Base-by-base conservation (phyloP, 768 basidiomycete genomes). In the Pisolithus marmoratus region DNA sequence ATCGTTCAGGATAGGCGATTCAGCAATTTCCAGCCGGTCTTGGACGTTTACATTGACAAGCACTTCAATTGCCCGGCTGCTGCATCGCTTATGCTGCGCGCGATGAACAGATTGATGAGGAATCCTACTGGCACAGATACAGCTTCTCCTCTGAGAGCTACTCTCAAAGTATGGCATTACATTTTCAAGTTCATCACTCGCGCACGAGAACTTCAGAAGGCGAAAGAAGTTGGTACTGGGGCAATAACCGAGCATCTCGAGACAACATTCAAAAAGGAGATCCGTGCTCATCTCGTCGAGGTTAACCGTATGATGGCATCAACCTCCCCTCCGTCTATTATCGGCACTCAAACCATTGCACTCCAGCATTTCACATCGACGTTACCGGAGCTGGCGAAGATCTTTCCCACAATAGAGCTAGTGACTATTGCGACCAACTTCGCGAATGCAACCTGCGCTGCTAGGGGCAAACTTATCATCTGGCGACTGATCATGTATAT, bases 131-230 rank as follows among this genome's bases (percentile, higher is more conserved):
- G 82, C 20, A 70, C 74, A 8, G 88, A 90, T 22, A 82, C 79
- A 3, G 92, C 88, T 0, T 84, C 87, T 17, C 79, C 82, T 5
- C 77, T 97, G 50, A 84, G 94, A 31, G 84, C 91, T 11, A 89
- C 94, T 15, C 74, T 98, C 54, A 97, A 97, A 67, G 95, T 97
- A 27, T 95, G 93, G 93, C 88, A 93, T 62, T 92, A 94, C 63
- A 84, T 98, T 59, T 91, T 97, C 81, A 90, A 90, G 65, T 91
- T 98, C 69, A 88, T 96, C 61, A 83, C 89, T 15, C 80, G 90
- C n/a, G 86, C 94, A 2, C 76, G 94, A 34, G 91, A 93, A 60
- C 66, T 95, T 42, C 94, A 95, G 66, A 90, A 90, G 66, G 74
- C 76, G 6, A 86, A 85, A 62, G 90, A 93, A 53, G 65, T 85